These are phyloP conservation scores for Aechmea fasciata DNA, from an alignment of 176 grass and related monocot genomes.

Conservation along the genomic window DNA sequence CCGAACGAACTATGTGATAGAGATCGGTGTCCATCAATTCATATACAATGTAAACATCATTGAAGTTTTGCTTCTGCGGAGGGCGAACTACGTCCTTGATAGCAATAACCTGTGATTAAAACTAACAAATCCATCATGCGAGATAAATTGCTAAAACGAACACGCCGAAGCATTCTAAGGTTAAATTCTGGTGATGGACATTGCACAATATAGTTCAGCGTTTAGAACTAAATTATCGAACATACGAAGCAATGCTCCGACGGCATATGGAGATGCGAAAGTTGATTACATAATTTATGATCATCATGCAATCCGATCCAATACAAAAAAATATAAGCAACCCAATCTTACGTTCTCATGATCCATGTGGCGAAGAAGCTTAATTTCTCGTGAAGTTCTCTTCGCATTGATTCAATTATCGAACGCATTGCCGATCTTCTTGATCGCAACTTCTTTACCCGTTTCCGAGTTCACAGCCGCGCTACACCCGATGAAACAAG, in stretches of 20 bases:
- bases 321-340: background rate
- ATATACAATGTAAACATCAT: conserved; percentile 82
- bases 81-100: conserved; percentile 73
- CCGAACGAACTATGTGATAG: conserved; percentile 87
- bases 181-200: too few species aligned
- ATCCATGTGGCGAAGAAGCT: conserved; percentile 91
- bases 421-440: conserved; percentile 82
- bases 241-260: too few species aligned
- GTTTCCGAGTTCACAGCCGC: conserved; percentile 61
- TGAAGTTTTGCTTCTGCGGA: conserved; percentile 76
- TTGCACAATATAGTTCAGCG: too few species aligned
- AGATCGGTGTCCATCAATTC: conserved; percentile 99
- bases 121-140: conserved; percentile 24
- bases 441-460: conserved; percentile 68
- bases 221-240: too few species aligned
- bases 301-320: background rate
- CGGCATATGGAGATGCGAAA: too few species aligned
- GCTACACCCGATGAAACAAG: conserved; percentile 28
- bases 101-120: conserved; percentile 49
- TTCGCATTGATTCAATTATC: conserved; percentile 82
- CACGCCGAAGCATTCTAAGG: background rate
- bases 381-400: conserved; percentile 82
- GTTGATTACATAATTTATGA: too few species aligned
- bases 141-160: conserved; percentile 7
- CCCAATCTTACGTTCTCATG: conserved; percentile 67